phyloP scores from a whole-genome alignment of 495 filamentous ascomycete genomes.

The Hapsidospora chrysogenum region DNA sequence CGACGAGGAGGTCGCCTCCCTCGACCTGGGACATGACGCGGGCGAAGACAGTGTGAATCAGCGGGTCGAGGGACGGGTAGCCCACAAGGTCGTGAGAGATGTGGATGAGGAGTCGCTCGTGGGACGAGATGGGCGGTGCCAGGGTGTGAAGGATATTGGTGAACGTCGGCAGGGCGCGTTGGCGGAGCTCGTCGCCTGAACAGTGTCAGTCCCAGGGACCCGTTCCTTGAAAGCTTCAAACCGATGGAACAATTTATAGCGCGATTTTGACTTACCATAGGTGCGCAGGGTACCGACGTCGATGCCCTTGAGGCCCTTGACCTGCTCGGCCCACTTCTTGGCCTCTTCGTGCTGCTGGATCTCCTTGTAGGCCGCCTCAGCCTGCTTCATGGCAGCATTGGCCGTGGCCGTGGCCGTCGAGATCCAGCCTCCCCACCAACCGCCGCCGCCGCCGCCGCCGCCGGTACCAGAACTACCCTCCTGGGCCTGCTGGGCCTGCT shows the following conservation, averaged over 20 bases:
- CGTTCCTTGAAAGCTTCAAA: too few relatives aligned
- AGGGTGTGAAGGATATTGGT: slow-evolving; percentile 86
- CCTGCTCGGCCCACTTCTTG: slow-evolving; percentile 87
- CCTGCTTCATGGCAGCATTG: slow-evolving; percentile 79
- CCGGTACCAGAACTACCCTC: too few relatives aligned
- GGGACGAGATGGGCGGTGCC: slow-evolving; percentile 90
- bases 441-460: slow-evolving; percentile 32
- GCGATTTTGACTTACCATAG: slow-evolving; percentile 42
- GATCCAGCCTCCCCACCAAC: slow-evolving; percentile 98
- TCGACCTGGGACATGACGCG: slow-evolving; percentile 98
- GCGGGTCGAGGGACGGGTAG: slow-evolving; percentile 86
- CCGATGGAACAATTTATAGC: too few relatives aligned
- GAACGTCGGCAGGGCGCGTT: slow-evolving; percentile 84
- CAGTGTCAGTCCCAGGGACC: slow-evolving; percentile 9
- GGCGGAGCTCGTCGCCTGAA: slow-evolving; percentile 73
- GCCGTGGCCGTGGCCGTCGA: slow-evolving; percentile 62
- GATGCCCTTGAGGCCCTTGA: slow-evolving; percentile 41
- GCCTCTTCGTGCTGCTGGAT: slow-evolving; percentile 94
- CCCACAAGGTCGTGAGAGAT: slow-evolving; percentile 88
- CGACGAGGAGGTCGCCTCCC: slow-evolving; percentile 89
- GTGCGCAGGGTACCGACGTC: slow-evolving; percentile 73
- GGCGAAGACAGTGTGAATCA: slow-evolving; percentile 85
- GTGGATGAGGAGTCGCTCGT: slow-evolving; percentile 95
- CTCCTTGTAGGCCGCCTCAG: slow-evolving; percentile 83
- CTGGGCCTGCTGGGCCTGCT: slow-evolving; percentile 16